Evolutionary conservation across 2,329 filamentous ascomycete genomes (phyloP).

Genomic region (Aspergillus sp.): DNA sequence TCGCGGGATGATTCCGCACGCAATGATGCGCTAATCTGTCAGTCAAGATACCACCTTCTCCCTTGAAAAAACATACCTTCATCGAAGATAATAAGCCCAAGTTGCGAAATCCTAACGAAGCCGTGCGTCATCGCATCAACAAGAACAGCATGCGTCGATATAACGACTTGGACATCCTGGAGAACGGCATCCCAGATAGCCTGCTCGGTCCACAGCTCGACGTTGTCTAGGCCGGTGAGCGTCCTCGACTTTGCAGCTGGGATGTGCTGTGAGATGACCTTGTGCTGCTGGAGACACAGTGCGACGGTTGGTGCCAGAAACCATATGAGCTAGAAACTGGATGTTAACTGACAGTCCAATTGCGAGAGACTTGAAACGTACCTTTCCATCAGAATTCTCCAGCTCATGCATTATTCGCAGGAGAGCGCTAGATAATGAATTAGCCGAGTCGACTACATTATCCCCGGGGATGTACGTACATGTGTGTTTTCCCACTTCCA

Average conservation of each 20-base stretch:
- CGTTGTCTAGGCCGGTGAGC: constrained; percentile 69
- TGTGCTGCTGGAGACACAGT: constrained; percentile 69
- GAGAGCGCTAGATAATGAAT: constrained; percentile 58
- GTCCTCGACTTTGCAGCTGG: constrained; percentile 61
- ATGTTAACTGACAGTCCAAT: not conserved
- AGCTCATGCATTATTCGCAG: constrained; percentile 70
- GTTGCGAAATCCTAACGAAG: constrained; percentile 67
- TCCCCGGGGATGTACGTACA: constrained; percentile 55
- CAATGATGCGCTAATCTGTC: constrained; percentile 70
- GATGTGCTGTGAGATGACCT: constrained; percentile 64
- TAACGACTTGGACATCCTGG: constrained; percentile 68
- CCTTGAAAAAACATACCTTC: constrained; percentile 62
- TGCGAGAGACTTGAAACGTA: constrained; percentile 34
- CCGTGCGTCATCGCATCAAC: constrained; percentile 74
- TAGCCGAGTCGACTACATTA: not conserved
- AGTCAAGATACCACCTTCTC: not conserved
- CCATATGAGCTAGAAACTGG: constrained; percentile 60
- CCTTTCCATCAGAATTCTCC: constrained; percentile 60
- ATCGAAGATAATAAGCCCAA: constrained; percentile 78
- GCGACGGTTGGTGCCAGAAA: constrained; percentile 73
- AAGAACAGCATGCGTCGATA: constrained; percentile 78
- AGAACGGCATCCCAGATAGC: constrained; percentile 70
- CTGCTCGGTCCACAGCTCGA: constrained; percentile 74
- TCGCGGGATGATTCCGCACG: constrained; percentile 64
- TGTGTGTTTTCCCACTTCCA: constrained; percentile 76